These are phyloP conservation scores for Phaeotremella fagi DNA, from an alignment of 768 basidiomycete genomes.

Conservation along the genomic window DNA sequence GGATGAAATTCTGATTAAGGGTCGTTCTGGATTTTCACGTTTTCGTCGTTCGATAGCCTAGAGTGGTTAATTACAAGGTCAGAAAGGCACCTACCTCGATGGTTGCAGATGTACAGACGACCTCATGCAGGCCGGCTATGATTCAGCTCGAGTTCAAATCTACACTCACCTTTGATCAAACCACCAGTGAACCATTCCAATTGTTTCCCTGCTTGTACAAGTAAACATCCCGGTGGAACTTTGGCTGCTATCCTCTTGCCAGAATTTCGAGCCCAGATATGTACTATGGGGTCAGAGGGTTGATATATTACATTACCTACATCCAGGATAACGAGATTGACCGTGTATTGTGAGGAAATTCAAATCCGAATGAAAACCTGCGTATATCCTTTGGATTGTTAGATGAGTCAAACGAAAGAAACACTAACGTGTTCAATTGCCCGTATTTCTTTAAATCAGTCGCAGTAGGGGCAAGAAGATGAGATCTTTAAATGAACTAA, in stretches of 20 bases:
- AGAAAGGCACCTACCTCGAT: constrained; percentile 55
- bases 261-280: constrained; percentile 92
- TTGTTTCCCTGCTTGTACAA: constrained; percentile 95
- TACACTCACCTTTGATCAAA: constrained; percentile 58
- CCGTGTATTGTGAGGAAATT: constrained; percentile 64
- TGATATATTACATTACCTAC: constrained; percentile 41
- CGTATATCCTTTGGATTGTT: constrained; percentile 61
- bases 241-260: constrained; percentile 83
- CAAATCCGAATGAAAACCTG: constrained; percentile 90
- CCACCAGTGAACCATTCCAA: constrained; percentile 72
- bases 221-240: constrained; percentile 74
- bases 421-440: constrained; percentile 33
- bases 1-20: constrained; percentile 88
- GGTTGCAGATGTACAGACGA: constrained; percentile 79
- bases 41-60: constrained; percentile 65
- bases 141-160: not conserved
- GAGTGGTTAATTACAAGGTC: not conserved
- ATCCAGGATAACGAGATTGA: constrained; percentile 38
- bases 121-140: constrained; percentile 84
- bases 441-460: constrained; percentile 81
- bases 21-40: constrained; percentile 63
- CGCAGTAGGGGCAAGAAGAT: constrained; percentile 87
- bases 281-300: constrained; percentile 52
- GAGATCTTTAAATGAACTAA: constrained; percentile 58
- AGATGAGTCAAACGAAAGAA: not conserved